Percentiles rank a stretch among this genome's conserved stretches.
Conservation (phyloP, 2,329 filamentous ascomycete genomes). For the Mollisiaceae sp. region DNA sequence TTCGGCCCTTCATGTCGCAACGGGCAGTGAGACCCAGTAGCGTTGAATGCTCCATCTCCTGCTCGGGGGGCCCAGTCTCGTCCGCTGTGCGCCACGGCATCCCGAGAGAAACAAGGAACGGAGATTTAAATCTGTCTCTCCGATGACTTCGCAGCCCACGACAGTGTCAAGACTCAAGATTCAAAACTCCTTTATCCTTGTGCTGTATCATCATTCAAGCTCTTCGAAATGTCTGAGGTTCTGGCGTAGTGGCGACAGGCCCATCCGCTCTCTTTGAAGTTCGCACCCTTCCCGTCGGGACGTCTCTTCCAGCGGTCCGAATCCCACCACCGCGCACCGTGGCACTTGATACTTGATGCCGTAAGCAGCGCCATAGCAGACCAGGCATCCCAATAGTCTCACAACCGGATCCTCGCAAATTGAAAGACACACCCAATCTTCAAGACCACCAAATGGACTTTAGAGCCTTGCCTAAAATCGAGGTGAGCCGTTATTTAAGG, state of each 20-base stretch:
- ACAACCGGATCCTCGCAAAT: constrained; percentile 1
- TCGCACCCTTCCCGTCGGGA: too few species aligned
- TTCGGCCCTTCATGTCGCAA: too few species aligned
- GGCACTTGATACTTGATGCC: background rate
- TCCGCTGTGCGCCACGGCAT: constrained; percentile 6
- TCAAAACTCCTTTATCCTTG: background rate
- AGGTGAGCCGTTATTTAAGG: constrained; percentile 47
- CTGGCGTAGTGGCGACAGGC: background rate
- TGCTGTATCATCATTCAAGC: background rate
- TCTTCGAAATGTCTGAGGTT: background rate
- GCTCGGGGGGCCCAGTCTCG: background rate
- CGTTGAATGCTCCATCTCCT: constrained; percentile 5
- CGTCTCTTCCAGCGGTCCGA: constrained; percentile 2
- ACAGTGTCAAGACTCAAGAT: background rate
- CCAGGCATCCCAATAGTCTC: constrained; percentile 7
- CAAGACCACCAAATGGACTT: constrained; percentile 43
- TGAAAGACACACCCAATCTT: constrained; percentile 1
- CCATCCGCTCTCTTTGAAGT: background rate
- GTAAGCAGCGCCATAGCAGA: constrained; percentile 3
- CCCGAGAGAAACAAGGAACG: constrained; percentile 7
- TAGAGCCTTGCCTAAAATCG: constrained; percentile 58
- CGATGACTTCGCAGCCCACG: background rate
- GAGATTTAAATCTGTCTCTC: background rate
- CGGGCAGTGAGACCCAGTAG: background rate
- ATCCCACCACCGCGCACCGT: too few species aligned